Evolutionary conservation across 164 flowering plant species (phyloP).

Genomic region (Paratinospora sagittata): DNA sequence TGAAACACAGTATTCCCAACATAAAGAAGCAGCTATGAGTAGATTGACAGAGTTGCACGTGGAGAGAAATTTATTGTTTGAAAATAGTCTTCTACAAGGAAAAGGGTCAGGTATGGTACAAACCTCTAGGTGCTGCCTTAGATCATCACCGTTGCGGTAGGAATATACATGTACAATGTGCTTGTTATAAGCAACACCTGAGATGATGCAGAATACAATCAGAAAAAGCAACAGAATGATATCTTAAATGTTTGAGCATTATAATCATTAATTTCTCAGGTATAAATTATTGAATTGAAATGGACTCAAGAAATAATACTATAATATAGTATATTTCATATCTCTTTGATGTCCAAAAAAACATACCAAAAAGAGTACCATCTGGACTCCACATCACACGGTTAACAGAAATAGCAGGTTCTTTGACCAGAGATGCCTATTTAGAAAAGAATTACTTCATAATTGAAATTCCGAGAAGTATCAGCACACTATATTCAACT

Average conservation of each 20-base stretch:
- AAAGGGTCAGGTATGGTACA: slow-evolving; percentile 8
- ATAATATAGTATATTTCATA: not conserved
- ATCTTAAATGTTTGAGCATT: not conserved
- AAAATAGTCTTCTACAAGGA: not conserved
- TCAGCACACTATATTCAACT: not conserved
- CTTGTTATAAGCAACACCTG: slow-evolving; percentile 76
- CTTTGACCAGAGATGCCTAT: slow-evolving; percentile 48
- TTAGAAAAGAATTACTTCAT: not conserved
- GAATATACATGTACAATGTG: slow-evolving; percentile 61
- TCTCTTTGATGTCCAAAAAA: not conserved
- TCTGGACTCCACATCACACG: slow-evolving; percentile 83
- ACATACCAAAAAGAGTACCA: slow-evolving; percentile 66
- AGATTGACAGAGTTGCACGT: not conserved
- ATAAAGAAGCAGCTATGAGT: not conserved
- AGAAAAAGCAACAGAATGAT: not conserved
- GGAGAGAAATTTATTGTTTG: not conserved
- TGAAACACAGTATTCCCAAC: not conserved
- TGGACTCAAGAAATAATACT: not conserved
- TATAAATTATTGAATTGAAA: not conserved
- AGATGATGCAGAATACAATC: not conserved
- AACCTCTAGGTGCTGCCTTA: slow-evolving; percentile 65
- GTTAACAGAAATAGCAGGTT: slow-evolving; percentile 52
- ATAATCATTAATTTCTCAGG: not conserved
- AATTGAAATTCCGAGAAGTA: not conserved
- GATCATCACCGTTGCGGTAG: slow-evolving; percentile 44